Conservation (phyloP, 2,329 filamentous ascomycete species). For the Biscogniauxia sp. region DNA sequence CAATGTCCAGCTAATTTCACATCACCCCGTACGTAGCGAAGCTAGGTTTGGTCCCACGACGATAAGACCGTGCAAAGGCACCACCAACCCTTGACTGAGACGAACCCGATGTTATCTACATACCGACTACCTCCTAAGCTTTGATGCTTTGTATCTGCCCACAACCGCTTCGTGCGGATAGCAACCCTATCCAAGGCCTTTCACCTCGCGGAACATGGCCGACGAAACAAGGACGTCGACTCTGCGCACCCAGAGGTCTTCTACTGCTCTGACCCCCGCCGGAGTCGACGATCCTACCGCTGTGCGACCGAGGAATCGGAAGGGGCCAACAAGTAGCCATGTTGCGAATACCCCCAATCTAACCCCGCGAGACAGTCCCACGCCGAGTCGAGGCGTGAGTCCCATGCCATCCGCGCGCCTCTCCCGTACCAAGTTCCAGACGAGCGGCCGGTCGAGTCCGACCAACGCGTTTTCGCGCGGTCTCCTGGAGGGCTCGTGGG, state of each 20-base stretch:
- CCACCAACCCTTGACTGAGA: slow-evolving; percentile 5
- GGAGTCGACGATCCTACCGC: slow-evolving; percentile 41
- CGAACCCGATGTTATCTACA: slow-evolving; percentile 24
- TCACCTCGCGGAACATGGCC: slow-evolving; percentile 27
- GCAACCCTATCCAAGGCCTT: slow-evolving; percentile 19
- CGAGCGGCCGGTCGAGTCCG: slow-evolving; percentile 28
- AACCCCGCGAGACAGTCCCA: slow-evolving; percentile 37
- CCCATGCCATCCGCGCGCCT: slow-evolving; percentile 47
- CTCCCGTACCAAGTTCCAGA: slow-evolving; percentile 25
- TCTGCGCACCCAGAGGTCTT: slow-evolving; percentile 38
- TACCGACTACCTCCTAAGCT: slow-evolving; percentile 15
- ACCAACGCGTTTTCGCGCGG: slow-evolving; percentile 37
- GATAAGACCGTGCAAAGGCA: slow-evolving; percentile 1
- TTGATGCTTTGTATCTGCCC: slow-evolving; percentile 23
- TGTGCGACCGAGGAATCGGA: slow-evolving; percentile 51
- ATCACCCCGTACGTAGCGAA: slow-evolving; percentile 3
- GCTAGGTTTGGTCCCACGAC: not conserved
- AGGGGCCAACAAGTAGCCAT: slow-evolving; percentile 34
- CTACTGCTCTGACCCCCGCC: slow-evolving; percentile 44
- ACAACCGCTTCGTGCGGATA: slow-evolving; percentile 27
- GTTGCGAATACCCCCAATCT: slow-evolving; percentile 31
- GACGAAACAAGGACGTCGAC: slow-evolving; percentile 23
- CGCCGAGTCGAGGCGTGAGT: slow-evolving; percentile 44
- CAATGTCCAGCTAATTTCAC: slow-evolving; percentile 15
- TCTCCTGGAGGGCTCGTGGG: slow-evolving; percentile 51